These are phyloP conservation scores for Fragilariopsis cylindrus DNA, from an alignment of 108 stramenopile species.

Conservation along the genomic window DNA sequence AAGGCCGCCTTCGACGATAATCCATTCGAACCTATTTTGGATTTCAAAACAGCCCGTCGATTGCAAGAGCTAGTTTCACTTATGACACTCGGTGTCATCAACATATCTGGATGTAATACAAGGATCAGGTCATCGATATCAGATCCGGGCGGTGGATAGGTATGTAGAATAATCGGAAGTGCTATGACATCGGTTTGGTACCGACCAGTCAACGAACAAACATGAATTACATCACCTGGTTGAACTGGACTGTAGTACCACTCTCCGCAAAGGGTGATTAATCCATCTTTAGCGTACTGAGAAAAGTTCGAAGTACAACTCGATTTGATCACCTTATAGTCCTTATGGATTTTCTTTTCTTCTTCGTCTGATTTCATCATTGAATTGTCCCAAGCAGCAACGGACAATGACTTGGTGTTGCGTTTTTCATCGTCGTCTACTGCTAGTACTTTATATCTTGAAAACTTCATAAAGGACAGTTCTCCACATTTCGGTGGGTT, in stretches of 20 bases:
- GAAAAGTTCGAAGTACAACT: neutral
- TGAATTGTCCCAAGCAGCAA: slow-evolving; percentile 52
- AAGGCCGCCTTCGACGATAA: slow-evolving; percentile 61
- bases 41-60: slow-evolving; percentile 72
- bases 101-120: slow-evolving; percentile 78
- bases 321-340: slow-evolving; percentile 6
- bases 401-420: slow-evolving; percentile 58
- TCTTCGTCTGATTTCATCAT: slow-evolving; percentile 34
- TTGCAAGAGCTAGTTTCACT: slow-evolving; percentile 73
- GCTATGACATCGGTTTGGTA: slow-evolving; percentile 66
- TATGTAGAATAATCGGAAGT: slow-evolving; percentile 73
- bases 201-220: slow-evolving; percentile 72
- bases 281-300: slow-evolving; percentile 41
- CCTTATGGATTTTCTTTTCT: slow-evolving; percentile 36
- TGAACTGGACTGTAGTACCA: slow-evolving; percentile 69
- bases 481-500: neutral
- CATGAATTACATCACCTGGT: slow-evolving; percentile 68
- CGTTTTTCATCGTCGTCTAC: slow-evolving; percentile 52
- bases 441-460: slow-evolving; percentile 64
- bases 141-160: slow-evolving; percentile 47
- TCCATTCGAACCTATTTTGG: slow-evolving; percentile 70
- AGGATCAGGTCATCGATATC: slow-evolving; percentile 73
- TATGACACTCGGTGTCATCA: slow-evolving; percentile 77
- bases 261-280: slow-evolving; percentile 72
- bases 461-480: slow-evolving; percentile 54